Evolutionary conservation across 2,329 filamentous ascomycete genomes (phyloP), one percentile per base, ranked within the genome.

Genomic region (Cytospora piceae): DNA sequence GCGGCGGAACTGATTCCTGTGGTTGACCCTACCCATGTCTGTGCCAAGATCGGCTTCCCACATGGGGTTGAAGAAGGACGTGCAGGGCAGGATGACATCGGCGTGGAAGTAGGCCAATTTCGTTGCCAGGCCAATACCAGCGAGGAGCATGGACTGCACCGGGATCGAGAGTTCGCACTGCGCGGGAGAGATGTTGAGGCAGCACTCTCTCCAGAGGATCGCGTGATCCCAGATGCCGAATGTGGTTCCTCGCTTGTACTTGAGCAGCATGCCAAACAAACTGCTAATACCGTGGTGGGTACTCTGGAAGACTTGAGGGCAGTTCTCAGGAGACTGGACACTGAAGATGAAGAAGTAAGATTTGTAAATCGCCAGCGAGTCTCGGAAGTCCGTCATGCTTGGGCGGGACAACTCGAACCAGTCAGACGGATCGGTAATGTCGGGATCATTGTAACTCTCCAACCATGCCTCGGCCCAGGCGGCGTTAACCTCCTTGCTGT

Each of bases 201-300:
- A 82, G 57, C 78, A 84, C 72, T 87, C 85, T 67, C 85, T 78
- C 85, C 85, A 88, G 54, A 82, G 83, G 68, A 88, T 87, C 22
- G 83, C 84, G 72, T 88, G 86, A 69, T 88, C 86, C 86, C 86
- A 88, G 65, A 88, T 86, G 68, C 87, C 84, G 37, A 87, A 79
- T 0, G 83, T 87, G 65, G 84, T 85, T 64, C 83, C 82, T 31
- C 84, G 80, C 74, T 86, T 86, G 69, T 87, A 78, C 74, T 88
- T 87, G 74, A 85, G 86, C 12, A 88, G 81, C 66, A 88, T 83
- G 39, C 86, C 86, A 65, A 87, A 88, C 0, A 85, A 82, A 6
- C 84, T 85, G 62, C 84, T 84, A 52, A 86, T 84, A 66, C 83
- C 85, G 74, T 88, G 86, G 70, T 88, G 86, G 3, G 86, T 87